Conservation (phyloP, 371 early-diverging fungal species). For the Apophysomyces elegans region DNA sequence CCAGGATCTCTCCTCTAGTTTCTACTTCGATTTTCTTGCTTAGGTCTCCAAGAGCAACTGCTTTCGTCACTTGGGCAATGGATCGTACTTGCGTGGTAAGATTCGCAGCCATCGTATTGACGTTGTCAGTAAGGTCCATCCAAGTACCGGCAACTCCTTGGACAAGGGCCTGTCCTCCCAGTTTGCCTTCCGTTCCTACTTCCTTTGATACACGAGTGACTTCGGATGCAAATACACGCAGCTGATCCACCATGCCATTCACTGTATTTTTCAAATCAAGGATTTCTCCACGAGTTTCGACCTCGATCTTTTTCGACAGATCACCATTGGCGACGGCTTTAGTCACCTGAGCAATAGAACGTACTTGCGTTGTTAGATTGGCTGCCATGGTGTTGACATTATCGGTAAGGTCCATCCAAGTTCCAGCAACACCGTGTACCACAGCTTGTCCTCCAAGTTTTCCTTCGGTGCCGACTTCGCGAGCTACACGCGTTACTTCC, state of each 20-base stretch:
- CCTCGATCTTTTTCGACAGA: slow-evolving; percentile 37
- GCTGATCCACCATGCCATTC: slow-evolving; percentile 45
- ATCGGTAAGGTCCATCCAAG: slow-evolving; percentile 47
- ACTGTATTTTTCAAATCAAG: slow-evolving; percentile 46
- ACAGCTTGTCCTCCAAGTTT: slow-evolving; percentile 40
- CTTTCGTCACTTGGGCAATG: slow-evolving; percentile 47
- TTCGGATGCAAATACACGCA: slow-evolving; percentile 27
- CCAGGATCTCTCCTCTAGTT: slow-evolving; percentile 27
- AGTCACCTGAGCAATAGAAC: slow-evolving; percentile 45
- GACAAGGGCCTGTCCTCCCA: slow-evolving; percentile 25
- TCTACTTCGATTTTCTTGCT: slow-evolving; percentile 13
- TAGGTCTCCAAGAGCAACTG: slow-evolving; percentile 25
- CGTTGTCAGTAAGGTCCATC: slow-evolving; percentile 33
- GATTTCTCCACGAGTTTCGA: slow-evolving; percentile 45
- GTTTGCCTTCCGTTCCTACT: slow-evolving; percentile 39
- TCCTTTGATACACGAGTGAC: slow-evolving; percentile 41
- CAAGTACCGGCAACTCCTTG: slow-evolving; percentile 36
- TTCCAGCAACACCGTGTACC: slow-evolving; percentile 39
- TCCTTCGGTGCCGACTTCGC: slow-evolving; percentile 39
- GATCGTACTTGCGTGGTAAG: slow-evolving; percentile 31
- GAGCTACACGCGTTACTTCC: slow-evolving; percentile 36
- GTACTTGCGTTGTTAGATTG: slow-evolving; percentile 46
- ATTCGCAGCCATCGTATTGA: slow-evolving; percentile 30
- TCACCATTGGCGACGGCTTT: slow-evolving; percentile 46
- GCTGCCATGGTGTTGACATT: slow-evolving; percentile 47